Evolutionary conservation across 2,329 filamentous ascomycete species (phyloP), one percentile per base, ranked within the genome.

Genomic region (Alternaria dauci): DNA sequence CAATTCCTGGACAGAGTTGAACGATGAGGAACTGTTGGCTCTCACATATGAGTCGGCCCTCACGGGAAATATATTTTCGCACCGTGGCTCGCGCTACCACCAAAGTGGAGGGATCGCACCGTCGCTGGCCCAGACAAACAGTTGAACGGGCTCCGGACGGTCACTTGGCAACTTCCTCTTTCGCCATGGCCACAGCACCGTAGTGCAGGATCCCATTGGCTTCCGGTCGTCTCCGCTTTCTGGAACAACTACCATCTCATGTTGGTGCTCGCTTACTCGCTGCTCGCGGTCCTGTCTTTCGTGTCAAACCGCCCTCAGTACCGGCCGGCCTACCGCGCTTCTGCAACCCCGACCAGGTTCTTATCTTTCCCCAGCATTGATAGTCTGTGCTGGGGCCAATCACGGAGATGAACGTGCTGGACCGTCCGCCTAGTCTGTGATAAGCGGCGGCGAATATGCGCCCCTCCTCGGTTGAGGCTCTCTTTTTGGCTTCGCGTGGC

Each of bases 101-200:
- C 28, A 69, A 72, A 70, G 62, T 65, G 70, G 69, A 69, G 66
- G 48, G 60, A 53, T 63, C 58, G 63, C 67, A 71, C 68, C 66
- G 55, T 67, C 65, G 63, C 60, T 60, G 69, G 73, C 66, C 72
- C 69, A 71, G 70, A 67, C 66, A 67, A 70, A 62, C 60, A 52
- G 55, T 66, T 65, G 59, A 67, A 58, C 30, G 57, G 61, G 68
- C 63, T 60, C 62, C 61, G 63, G 59, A 52, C 48, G 50, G 57
- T 42, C 43, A 52, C 73, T 76, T 78, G 73, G 70, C 74, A 76
- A 71, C 76, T 78, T 64, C 76, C 76, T 75, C 48, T 72, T 77
- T 70, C 14, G 70, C 71, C 30, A 57, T 75, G 68, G 70, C 58
- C 48, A 66, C 52, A 42, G 66, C 51, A 59, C 62, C 41, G 55